Evolutionary conservation across 2,329 filamentous ascomycete species (phyloP).

Genomic region (Didymella glomerata): DNA sequence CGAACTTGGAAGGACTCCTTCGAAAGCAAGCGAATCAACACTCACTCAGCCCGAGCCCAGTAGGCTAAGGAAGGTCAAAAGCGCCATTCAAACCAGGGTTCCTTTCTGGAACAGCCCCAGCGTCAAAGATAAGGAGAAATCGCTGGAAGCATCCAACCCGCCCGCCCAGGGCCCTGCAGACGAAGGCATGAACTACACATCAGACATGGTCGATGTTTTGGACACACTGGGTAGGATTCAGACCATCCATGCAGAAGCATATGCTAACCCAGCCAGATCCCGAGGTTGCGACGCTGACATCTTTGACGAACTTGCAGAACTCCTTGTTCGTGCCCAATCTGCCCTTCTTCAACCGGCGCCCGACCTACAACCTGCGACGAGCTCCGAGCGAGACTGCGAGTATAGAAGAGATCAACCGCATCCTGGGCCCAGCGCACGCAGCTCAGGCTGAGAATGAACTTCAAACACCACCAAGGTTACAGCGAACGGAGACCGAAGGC

Average conservation of each 20-base stretch:
- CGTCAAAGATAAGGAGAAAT: conserved; percentile 20
- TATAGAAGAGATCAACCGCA: conserved; percentile 42
- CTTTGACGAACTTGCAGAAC: conserved; percentile 88
- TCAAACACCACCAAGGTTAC: conserved; percentile 30
- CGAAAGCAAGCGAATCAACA: conserved; percentile 30
- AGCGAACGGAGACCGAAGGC: conserved; percentile 36
- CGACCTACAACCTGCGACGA: conserved; percentile 77
- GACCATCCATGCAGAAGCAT: neutral
- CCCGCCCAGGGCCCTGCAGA: conserved; percentile 9
- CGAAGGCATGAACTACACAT: conserved; percentile 61
- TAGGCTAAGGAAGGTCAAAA: conserved; percentile 41
- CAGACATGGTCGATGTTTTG: conserved; percentile 71
- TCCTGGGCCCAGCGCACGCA: conserved; percentile 34
- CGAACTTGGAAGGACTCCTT: conserved; percentile 33
- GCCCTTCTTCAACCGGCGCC: conserved; percentile 79
- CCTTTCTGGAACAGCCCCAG: conserved; percentile 37
- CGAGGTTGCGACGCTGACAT: conserved; percentile 82
- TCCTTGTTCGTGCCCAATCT: conserved; percentile 85
- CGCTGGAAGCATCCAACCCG: conserved; percentile 5
- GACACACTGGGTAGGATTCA: conserved; percentile 69
- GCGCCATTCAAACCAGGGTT: conserved; percentile 40
- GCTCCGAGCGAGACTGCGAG: conserved; percentile 50
- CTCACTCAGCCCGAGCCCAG: conserved; percentile 27
- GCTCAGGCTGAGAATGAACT: conserved; percentile 27
- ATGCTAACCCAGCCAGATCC: conserved; percentile 66